Base-by-base conservation (phyloP, 805 yeast species). In the Lipomyces oligophaga region DNA sequence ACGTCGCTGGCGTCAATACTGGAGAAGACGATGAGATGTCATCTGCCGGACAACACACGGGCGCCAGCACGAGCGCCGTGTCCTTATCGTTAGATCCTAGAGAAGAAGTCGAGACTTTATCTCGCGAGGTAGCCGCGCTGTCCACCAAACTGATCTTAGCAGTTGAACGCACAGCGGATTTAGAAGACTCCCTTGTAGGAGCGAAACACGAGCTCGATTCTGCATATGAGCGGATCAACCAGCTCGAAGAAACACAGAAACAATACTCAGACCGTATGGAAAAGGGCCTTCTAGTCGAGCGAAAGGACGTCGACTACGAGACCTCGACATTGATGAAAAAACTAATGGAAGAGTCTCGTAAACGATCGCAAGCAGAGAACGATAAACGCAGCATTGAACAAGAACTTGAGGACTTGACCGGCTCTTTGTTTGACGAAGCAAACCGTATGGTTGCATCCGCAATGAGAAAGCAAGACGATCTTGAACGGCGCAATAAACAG, bases 381-480 rank as follows among this genome's bases (percentile, higher is more conserved):
- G 85, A 82, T 55, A 81, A 77, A 15, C 70, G 75, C 37, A 73
- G 75, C 47, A 66, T 86, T 41, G 77, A 81, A 52, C 77, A 73
- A 26, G 96, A 86, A 61, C 83, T 86, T 30, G 93, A 85, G 60
- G 95, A 85, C 32, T 66, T 86, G 38, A 78, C 88, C 1, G 85
- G 81, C 1, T 78, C 88, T 1, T 67, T 86, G 26, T 86, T 86
- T 61, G 83, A 78, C 52, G 93, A 87, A 61, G 96, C 96, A 11
- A 86, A 86, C 61, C 74, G 75, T 40, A 85, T 85, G 85, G 96
- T 86, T 5, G 78, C 83, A 39, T 76, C 78, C 55, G 95, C 94
- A 0, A 76, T 85, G 53, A 71, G 76, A 47, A 83, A 79, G 49
- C 76, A 81, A 4, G 74, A 80, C 60, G 78, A 77, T 27, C 71